Evolutionary conservation across 352 stramenopile species (phyloP), one percentile per base, ranked within the genome.

Genomic region (Phytopythium montanum): DNA sequence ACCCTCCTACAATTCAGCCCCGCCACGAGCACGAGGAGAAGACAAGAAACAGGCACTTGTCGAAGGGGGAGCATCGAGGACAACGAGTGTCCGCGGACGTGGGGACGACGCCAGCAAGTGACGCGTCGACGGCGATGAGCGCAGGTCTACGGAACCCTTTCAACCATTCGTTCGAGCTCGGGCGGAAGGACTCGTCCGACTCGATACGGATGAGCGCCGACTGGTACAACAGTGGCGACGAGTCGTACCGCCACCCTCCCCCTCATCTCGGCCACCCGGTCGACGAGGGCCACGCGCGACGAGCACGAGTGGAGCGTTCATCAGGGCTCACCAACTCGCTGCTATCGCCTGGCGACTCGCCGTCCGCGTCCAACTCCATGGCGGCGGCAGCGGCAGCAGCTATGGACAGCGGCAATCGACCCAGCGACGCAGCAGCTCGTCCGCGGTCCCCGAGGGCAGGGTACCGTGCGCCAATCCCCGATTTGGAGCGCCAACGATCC

Each of bases 91-190:
- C 9, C 0, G 50, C 19, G 7, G 31, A 55, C 13, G 9, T 44
- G 19, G 29, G 50, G 9, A 55, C 50, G 31, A 55, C 50, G 3
- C 50, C 50, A 8, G 50, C 29, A 10, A 55, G 50, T 13, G 50
- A 55, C 13, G 50, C 31, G n/a, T 44, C 50, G 5, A 55, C 50
- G 10, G 31, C 50, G 13, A 8, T 42, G 6, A 55, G 50, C 12
- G 50, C 18, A 12, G 49, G 33, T 34, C 21, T 46, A 18, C n/a
- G 34, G 34, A 48, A 48, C 21, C 52, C 52, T n/a, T 57, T 48
- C 52, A 57, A 25, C 52, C 52, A 57, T 7, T 57, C 52, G 23
- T 57, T 57, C 34, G 52, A 57, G 34, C 31, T 57, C 14, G 52
- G 52, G 14, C 14, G 36, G 33, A 46, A 46, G 33, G 52, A 57